Base-by-base conservation (phyloP, 148 eudicot genomes). In the Spergularia bocconei region DNA sequence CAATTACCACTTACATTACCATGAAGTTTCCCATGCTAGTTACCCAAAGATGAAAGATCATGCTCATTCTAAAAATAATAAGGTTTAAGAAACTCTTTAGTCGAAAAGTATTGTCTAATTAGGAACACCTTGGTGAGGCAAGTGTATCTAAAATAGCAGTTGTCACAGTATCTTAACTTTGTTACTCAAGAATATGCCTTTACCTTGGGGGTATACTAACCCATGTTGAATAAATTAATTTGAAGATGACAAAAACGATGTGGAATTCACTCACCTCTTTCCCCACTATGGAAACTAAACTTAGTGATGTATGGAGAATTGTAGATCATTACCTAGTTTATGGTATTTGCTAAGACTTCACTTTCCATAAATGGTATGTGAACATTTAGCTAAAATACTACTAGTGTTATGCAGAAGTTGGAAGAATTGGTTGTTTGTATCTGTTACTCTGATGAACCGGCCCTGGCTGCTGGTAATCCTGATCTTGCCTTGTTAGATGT, bases 241-340 rank as follows among this genome's bases (percentile, higher is more conserved):
- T 7, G 67, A 58, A 57, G 52, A 76, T 76, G 59, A 51, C 62
- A 19, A 14, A 59, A 61, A 56, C 61, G 57, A 29, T 38, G 65
- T 59, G 73, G 57, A 58, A 63, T 39, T 63, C 67, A 14, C 67
- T 63, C 47, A 14, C 33, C 67, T 13, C 19, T 63, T 63, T 63
- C 1, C 47, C 19, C n/a, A 63, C 63, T 60, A 21, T 21, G 36
- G 25, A 11, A 61, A 61, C 64, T 61, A 61, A 61, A 5, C 0
- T 19, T 4, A n/a, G 25, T 58, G 12, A 58, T 7, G 12, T 20
- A 9, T 8, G 62, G 25, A 58, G 25, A 6, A 19, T 58, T 7
- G 19, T 58, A 58, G 10, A 20, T 29, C 19, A n/a, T 58, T 58
- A 2, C 29, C 19, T 58, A 58, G 29, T 8, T 58, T 58, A 19